These are phyloP conservation scores for Leishmania amazonensis DNA, from an alignment of 208 protist species.

Conservation along the genomic window DNA sequence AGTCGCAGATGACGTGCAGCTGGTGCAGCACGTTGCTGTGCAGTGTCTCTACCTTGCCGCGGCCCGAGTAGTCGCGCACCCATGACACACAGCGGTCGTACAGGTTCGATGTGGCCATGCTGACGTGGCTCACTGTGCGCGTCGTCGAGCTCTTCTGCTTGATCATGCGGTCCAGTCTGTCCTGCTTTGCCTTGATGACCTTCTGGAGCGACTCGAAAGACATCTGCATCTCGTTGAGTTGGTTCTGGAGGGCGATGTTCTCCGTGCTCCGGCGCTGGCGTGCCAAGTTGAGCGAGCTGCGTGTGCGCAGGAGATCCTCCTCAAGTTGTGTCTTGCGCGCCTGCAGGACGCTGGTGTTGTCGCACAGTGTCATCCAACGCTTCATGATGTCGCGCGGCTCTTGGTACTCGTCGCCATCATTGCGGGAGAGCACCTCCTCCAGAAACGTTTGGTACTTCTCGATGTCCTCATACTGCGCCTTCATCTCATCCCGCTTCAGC, in stretches of 20 bases:
- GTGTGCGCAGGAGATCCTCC: conserved; percentile 89
- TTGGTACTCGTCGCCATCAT: conserved; percentile 92
- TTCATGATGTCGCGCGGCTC: conserved; percentile 91
- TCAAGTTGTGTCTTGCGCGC: conserved; percentile 90
- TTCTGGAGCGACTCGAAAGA: conserved; percentile 86
- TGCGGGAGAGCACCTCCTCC: conserved; percentile 88
- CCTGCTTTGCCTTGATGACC: conserved; percentile 86
- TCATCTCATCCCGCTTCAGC: conserved; percentile 57
- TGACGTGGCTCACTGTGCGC: conserved; percentile 89
- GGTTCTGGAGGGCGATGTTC: conserved; percentile 89
- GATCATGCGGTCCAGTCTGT: conserved; percentile 87
- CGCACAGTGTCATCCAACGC: conserved; percentile 90
- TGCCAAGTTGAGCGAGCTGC: conserved; percentile 80
- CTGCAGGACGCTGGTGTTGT: conserved; percentile 92
- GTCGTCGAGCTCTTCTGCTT: conserved; percentile 89
- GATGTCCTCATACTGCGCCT: conserved; percentile 60
- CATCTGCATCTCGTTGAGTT: conserved; percentile 89
- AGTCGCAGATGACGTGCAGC: conserved; percentile 88
- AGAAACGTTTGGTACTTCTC: conserved; percentile 89
- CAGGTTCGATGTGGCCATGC: conserved; percentile 91
- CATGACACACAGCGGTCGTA: conserved; percentile 88
- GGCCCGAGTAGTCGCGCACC: conserved; percentile 75
- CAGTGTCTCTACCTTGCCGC: conserved; percentile 65
- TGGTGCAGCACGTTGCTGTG: conserved; percentile 84
- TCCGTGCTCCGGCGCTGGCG: conserved; percentile 85